Percentiles rank a stretch among this genome's conserved stretches.
These are phyloP conservation scores for Xylaria grammica DNA, from an alignment of 495 filamentous ascomycete species.

Conservation along the genomic window DNA sequence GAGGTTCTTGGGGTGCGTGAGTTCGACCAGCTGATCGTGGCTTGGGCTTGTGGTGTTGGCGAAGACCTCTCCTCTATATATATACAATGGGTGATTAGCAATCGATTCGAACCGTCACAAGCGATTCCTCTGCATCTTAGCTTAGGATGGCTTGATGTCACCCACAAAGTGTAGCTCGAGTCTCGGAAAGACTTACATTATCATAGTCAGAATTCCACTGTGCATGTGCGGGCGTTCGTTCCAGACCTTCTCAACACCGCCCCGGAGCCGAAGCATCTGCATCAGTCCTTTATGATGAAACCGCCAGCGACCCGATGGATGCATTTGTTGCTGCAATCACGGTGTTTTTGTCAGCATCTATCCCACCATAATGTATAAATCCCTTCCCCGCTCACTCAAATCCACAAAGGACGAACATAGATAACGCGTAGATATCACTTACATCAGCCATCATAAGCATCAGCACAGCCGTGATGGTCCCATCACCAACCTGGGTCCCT, in stretches of 20 bases:
- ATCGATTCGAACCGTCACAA: no score
- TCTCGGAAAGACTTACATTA: slow-evolving; percentile 28
- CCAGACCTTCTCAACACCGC: slow-evolving; percentile 10
- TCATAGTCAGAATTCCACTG: background rate
- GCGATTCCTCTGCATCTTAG: no score
- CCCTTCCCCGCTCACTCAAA: background rate
- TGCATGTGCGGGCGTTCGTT: slow-evolving; percentile 27
- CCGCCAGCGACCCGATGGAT: slow-evolving; percentile 24
- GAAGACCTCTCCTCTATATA: slow-evolving; percentile 21
- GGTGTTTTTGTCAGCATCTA: slow-evolving; percentile 13
- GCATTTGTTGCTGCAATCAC: slow-evolving; percentile 25
- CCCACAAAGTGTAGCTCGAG: no score
- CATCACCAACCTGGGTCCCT: slow-evolving; percentile 18
- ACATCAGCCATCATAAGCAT: slow-evolving; percentile 33
- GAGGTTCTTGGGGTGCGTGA: slow-evolving; percentile 15
- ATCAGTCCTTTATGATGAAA: slow-evolving; percentile 27
- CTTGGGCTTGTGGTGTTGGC: slow-evolving; percentile 24
- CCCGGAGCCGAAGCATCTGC: slow-evolving; percentile 24
- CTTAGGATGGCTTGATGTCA: no score
- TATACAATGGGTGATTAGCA: background rate
- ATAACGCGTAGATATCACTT: background rate
- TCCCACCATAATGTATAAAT: background rate
- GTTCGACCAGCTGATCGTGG: slow-evolving; percentile 11
- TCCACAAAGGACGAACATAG: background rate
- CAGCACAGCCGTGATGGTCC: slow-evolving; percentile 29